A percentile compares a stretch with the other conserved stretches of the same genome.
Conservation (phyloP, 306 rosid species). For the Dryas alaskensis region DNA sequence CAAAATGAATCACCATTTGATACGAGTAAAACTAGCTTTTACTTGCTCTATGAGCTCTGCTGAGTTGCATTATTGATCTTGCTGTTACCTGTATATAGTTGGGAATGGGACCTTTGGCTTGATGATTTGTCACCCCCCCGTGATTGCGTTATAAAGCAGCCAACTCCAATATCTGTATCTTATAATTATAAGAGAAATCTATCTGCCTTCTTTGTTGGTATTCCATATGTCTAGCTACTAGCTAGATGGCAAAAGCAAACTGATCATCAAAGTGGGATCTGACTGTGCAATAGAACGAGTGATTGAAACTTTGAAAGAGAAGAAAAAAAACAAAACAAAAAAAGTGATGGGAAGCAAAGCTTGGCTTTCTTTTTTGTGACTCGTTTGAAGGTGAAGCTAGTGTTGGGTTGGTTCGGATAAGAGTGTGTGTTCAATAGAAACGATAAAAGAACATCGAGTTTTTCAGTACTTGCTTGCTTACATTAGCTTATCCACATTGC, state of each 20-base stretch:
- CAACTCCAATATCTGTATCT: slow-evolving; percentile 32
- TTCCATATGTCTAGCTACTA: slow-evolving; percentile 34
- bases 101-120: slow-evolving; percentile 42
- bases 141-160: slow-evolving; percentile 50
- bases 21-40: background rate
- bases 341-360: slow-evolving; percentile 31
- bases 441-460: slow-evolving; percentile 12
- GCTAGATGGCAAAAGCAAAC: slow-evolving; percentile 45
- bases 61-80: slow-evolving; percentile 18
- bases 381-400: slow-evolving; percentile 24
- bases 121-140: slow-evolving; percentile 64
- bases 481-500: slow-evolving; percentile 48
- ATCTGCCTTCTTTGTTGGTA: slow-evolving; percentile 54
- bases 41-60: background rate
- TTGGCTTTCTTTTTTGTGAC: slow-evolving; percentile 36
- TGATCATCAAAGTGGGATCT: slow-evolving; percentile 60
- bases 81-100: slow-evolving; percentile 21
- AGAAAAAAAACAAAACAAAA: too few relatives aligned
- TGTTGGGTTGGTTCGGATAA: slow-evolving; percentile 25
- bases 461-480: slow-evolving; percentile 18
- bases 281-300: slow-evolving; percentile 62
- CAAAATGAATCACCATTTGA: background rate
- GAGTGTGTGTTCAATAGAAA: background rate
- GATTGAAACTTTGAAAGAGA: background rate
- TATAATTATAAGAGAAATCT: slow-evolving; percentile 41